Evolutionary conservation across 352 stramenopile species (phyloP), one percentile per base, ranked within the genome.

Genomic region (Elongisporangium senticosum): DNA sequence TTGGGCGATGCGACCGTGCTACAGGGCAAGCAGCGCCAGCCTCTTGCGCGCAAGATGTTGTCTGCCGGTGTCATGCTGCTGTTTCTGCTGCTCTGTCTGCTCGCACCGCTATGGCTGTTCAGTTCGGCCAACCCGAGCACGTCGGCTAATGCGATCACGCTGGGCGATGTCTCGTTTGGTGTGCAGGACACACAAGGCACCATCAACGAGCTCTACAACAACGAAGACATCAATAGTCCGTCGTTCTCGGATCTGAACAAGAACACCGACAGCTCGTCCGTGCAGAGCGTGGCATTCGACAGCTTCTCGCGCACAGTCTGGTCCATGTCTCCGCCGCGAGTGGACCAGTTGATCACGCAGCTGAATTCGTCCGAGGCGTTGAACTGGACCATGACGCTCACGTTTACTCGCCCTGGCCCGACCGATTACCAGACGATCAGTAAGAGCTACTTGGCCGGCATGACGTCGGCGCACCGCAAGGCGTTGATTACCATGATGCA

Each of bases 81-180:
- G 7, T 80, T 90, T 24, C 56, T 95, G 23, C 56, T 94, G 8
- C 49, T 94, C 2, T 95, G 86, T 68, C 63, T 95, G 26, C 63
- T 95, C 4, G 85, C 77, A 0, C 86, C 86, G 3, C 59, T 95
- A 37, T 75, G 84, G 20, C 73, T 95, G 23, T 95, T 95, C 66
- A 94, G 86, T 54, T 94, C 86, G 14, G 87, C 87, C 21, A 95
- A 95, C 58, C 86, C 86, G 4, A 93, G 81, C 55, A 95, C 86
- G 28, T 81, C 66, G 7, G 40, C 69, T 17, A 95, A 95, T 60
- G 71, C 78, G 3, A 72, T 94, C 33, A 89, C 70, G 24, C 59
- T 86, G 8, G 78, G 81, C 0, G 69, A 76, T 6, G 78, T 92
- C 23, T 66, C 71, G 7, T 87, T 95, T 57, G 86, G 86, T 2